Evolutionary conservation across 2,329 filamentous ascomycete genomes (phyloP).

Genomic region (Fusarium anguioides): DNA sequence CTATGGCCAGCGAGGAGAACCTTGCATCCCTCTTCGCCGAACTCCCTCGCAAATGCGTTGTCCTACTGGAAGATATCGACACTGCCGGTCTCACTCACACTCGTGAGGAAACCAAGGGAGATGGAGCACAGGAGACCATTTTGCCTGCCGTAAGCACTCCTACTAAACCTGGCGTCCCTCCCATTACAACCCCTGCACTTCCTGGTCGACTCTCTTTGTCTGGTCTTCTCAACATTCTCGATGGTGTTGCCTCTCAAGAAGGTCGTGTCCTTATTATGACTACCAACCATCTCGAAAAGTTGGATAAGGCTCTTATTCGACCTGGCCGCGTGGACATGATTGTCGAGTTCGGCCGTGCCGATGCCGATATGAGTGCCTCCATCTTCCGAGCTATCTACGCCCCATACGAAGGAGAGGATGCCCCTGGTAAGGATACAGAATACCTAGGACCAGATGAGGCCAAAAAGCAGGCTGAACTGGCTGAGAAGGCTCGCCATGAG

Average conservation of each 20-base stretch:
- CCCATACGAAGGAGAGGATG: constrained; percentile 55
- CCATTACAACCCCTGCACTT: constrained; percentile 6
- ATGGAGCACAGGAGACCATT: constrained; percentile 35
- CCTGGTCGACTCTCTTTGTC: constrained; percentile 71
- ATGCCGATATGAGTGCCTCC: constrained; percentile 61
- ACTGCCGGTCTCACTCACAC: constrained; percentile 75
- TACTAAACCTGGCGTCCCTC: constrained; percentile 12
- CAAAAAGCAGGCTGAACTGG: constrained; percentile 48
- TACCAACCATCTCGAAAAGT: constrained; percentile 71
- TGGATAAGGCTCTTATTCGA: constrained; percentile 71
- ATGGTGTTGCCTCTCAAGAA: constrained; percentile 75
- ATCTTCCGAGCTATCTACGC: constrained; percentile 71
- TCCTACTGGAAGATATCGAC: constrained; percentile 82
- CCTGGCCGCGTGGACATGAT: constrained; percentile 71
- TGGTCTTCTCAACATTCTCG: constrained; percentile 82
- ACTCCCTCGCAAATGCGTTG: constrained; percentile 76
- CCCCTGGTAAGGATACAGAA: constrained; percentile 5
- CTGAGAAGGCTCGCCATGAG: constrained; percentile 49
- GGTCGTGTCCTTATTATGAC: constrained; percentile 74
- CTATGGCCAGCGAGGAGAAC: constrained; percentile 71
- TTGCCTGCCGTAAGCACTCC: constrained; percentile 15
- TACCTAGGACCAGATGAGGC: constrained; percentile 36
- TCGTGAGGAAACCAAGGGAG: constrained; percentile 54
- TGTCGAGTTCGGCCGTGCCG: constrained; percentile 66
- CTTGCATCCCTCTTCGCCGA: constrained; percentile 72